Evolutionary conservation across 306 rosid species (phyloP).

Genomic region (Argentina anserina): DNA sequence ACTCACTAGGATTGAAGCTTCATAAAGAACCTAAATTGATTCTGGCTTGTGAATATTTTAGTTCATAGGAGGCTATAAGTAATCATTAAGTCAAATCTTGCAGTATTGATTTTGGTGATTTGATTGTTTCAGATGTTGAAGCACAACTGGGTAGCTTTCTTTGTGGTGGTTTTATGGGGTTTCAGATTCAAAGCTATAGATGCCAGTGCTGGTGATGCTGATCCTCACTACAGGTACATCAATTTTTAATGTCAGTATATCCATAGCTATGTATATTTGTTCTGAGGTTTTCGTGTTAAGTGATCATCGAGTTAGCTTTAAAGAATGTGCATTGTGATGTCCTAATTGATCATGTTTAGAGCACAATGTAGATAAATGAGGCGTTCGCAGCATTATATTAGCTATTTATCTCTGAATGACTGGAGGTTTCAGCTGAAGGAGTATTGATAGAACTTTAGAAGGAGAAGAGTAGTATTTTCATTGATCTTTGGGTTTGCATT

Average conservation of each 20-base stretch:
- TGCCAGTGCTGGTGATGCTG: slow-evolving; percentile 82
- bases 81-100: neutral
- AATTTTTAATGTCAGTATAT: neutral
- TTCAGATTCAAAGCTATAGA: slow-evolving; percentile 35
- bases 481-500: neutral
- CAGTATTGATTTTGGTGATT: neutral
- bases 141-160: slow-evolving; percentile 39
- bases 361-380: neutral
- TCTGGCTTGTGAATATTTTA: neutral
- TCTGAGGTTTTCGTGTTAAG: neutral
- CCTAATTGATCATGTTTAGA: neutral
- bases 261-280: neutral
- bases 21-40: neutral
- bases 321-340: neutral
- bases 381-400: neutral
- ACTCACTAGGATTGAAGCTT: neutral
- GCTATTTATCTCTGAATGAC: neutral
- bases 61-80: too few relatives aligned
- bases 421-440: neutral
- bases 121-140: slow-evolving; percentile 45
- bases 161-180: slow-evolving; percentile 45
- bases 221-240: slow-evolving; percentile 63
- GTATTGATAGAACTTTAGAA: neutral
- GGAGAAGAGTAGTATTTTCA: neutral
- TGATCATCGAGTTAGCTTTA: neutral